Base-by-base conservation (phyloP, 2,329 filamentous ascomycete species). In the Fusarium piperis region DNA sequence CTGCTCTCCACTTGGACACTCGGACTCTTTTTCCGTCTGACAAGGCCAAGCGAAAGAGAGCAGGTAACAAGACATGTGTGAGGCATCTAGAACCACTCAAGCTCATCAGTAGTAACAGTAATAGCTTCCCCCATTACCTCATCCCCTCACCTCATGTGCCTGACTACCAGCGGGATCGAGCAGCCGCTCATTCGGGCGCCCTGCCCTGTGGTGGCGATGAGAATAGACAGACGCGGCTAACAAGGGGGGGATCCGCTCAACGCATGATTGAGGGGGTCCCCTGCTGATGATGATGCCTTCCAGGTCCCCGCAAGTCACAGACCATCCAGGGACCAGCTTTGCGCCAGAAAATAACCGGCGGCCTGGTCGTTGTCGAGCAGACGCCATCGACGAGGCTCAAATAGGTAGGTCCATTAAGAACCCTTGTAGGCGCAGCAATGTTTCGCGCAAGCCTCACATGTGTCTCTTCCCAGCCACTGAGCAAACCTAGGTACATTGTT, bases 1-100 rank as follows among this genome's bases (percentile, higher is more conserved):
- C n/a, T 23, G 41, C 32, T 46, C 56, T 59, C 56, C 56, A 59
- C 56, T 33, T 15, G 2, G 59, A 62, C 46, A 62, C 59, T 62
- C 51, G 59, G 35, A 55, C 59, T 18, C 20, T 62, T 55, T 62
- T 35, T 56, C 20, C 18, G 16, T 36, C 53, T 28, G 53, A n/a
- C 33, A 26, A 57, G 53, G 48, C 48, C 48, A 53, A 53, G 30
- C 48, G 20, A 38, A 28, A 56, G 52, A 56, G 23, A 44, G 39
- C 23, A 44, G 39, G 39, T 44, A 44, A 23, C 44, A 48, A 13
- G 26, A 55, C 51, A 28, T 48, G 26, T 10, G 32, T 15, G 41
- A 26, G 52, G 52, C 20, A 57, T 57, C 53, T 36, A 57, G 53
- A 44, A 57, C 36, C 53, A 57, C 23, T 39, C 33, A 28, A 28